These are phyloP conservation scores for Apiospora saccharicola DNA, from an alignment of 2,329 filamentous ascomycete species.

Conservation along the genomic window DNA sequence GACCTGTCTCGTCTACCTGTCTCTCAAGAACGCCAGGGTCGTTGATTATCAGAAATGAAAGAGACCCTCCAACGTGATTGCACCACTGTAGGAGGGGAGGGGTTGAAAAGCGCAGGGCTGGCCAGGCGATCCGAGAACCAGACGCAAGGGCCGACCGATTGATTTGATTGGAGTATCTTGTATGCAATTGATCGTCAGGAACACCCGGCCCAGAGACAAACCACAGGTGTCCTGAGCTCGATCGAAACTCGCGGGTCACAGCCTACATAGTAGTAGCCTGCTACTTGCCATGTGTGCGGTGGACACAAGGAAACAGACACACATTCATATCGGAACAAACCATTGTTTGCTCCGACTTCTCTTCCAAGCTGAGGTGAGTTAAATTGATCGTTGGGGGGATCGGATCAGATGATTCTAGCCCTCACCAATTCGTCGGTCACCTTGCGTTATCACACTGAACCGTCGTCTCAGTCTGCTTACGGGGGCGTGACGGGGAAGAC, in stretches of 20 bases:
- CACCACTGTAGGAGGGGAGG: background rate
- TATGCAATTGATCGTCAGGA: background rate
- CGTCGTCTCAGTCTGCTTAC: background rate
- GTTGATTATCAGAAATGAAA: background rate
- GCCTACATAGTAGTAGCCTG: background rate
- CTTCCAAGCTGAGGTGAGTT: background rate
- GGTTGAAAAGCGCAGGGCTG: background rate
- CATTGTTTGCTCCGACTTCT: background rate
- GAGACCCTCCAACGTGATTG: background rate
- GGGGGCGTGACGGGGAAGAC: background rate
- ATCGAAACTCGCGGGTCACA: background rate
- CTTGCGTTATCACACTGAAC: background rate
- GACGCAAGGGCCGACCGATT: constrained; percentile 16
- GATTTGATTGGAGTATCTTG: background rate
- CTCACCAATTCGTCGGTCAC: background rate
- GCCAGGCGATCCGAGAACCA: background rate
- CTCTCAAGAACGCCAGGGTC: background rate
- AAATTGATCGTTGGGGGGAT: background rate
- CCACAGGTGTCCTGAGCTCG: background rate
- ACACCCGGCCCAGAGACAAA: background rate
- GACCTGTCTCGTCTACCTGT: background rate
- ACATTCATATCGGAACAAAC: background rate
- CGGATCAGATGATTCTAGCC: constrained; percentile 1
- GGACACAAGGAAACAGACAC: background rate
- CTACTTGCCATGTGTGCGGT: background rate